A percentile compares a stretch with the other conserved stretches of the same genome.
Conservation (phyloP, 2,329 filamentous ascomycete genomes). For the Exophiala xenobiotica region DNA sequence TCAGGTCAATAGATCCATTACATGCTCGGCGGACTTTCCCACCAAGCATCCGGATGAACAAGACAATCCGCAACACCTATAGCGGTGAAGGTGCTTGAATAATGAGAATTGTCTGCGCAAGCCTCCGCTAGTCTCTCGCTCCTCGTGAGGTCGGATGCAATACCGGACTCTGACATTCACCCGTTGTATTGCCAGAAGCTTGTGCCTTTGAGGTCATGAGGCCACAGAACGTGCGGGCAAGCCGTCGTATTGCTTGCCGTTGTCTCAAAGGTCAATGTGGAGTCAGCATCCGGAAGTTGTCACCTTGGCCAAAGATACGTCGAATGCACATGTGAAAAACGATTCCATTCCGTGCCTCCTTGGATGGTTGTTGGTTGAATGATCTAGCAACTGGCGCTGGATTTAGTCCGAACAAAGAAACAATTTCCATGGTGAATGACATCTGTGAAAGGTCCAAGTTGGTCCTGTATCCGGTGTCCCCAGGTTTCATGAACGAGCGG, state of each 20-base stretch:
- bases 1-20: constrained; percentile 28
- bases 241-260: background rate
- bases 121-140: constrained; percentile 15
- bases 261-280: background rate
- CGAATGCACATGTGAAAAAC: constrained; percentile 4
- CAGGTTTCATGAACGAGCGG: constrained; percentile 22
- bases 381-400: constrained; percentile 10
- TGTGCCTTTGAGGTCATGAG: background rate
- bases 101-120: constrained; percentile 21
- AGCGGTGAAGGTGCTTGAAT: constrained; percentile 6
- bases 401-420: constrained; percentile 45
- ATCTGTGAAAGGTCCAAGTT: constrained; percentile 18
- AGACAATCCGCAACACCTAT: background rate
- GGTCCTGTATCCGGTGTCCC: constrained; percentile 10
- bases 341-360: background rate
- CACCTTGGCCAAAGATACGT: background rate
- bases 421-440: constrained; percentile 40
- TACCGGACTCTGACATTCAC: constrained; percentile 14
- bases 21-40: constrained; percentile 18
- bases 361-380: background rate
- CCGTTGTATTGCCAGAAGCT: constrained; percentile 3
- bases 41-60: constrained; percentile 1
- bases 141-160: constrained; percentile 16
- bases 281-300: background rate
- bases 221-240: background rate